Evolutionary conservation across 108 stramenopile species (phyloP).

Genomic region (Nannochloropsis granulata): DNA sequence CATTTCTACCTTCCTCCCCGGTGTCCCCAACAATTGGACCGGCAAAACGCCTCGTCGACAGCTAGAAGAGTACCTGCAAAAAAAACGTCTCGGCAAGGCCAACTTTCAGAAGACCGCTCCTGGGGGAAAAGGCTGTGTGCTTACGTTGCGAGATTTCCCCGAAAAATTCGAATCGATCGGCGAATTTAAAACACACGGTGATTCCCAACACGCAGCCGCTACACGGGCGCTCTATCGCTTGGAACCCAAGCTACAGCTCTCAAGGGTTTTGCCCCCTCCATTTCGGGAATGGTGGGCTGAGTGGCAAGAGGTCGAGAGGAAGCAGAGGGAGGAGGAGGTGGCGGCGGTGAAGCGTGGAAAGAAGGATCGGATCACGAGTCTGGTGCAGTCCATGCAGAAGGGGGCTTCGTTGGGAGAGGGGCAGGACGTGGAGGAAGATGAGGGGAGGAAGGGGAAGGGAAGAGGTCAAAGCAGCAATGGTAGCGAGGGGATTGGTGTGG

Average conservation of each 20-base stretch:
- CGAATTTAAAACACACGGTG: not conserved
- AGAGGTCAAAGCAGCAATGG: not conserved
- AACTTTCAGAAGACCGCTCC: not conserved
- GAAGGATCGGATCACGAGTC: not conserved
- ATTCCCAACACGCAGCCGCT: not conserved
- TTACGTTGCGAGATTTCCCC: not conserved
- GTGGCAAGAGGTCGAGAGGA: not conserved
- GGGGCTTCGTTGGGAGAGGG: not conserved
- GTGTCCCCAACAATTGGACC: not conserved
- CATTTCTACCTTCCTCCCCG: not conserved
- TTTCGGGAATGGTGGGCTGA: not conserved
- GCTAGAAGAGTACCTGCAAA: not conserved
- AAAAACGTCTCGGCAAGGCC: not conserved
- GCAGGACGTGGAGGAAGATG: too few species aligned
- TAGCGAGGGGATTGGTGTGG: not conserved
- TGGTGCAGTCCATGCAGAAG: not conserved
- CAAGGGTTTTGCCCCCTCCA: not conserved
- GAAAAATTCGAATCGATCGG: not conserved
- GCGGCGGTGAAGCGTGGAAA: not conserved
- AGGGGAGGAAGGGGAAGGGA: too few species aligned
- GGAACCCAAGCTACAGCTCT: not conserved
- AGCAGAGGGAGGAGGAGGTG: not conserved
- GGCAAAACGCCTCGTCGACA: not conserved
- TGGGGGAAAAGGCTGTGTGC: not conserved
- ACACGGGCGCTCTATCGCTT: not conserved